Evolutionary conservation across 176 grass and related monocot genomes (phyloP), one percentile per base, ranked within the genome.

Genomic region (Aegilops tauschii): DNA sequence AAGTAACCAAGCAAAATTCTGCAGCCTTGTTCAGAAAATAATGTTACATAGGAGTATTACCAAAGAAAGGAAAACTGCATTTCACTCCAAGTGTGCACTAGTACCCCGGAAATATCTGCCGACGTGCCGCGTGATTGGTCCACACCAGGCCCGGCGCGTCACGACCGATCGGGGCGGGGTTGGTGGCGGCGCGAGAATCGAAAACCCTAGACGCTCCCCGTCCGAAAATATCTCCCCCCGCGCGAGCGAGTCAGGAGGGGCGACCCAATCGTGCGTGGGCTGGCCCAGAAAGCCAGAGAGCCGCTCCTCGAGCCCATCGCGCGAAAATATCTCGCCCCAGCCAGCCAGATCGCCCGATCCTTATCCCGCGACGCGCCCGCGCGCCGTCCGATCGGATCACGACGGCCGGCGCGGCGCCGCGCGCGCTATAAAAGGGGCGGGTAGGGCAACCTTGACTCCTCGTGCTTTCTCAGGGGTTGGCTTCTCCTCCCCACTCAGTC

Each of bases 381-480:
- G 18, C 34, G 58, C 73, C 85, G 81, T 83, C 68, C 28, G 89
- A 91, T 91, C 68, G 7, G 21, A 91, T 88, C 89, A 18, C 11
- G 52, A 85, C 86, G 82, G 82, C 20, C 10, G 12, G 5, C 6
- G 64, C 14, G 0, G 56, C 72, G 71, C 54, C 9, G 8, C 3
- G 40, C 64, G 16, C 21, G 21, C 94, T 94, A 94, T 99, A 99
- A 96, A 91, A 21, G 0, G 12, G 1, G 65, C 27, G 82, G 52
- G 58, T 63, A 80, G 83, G 81, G 71, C n/a, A 0, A n/a, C 2
- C 16, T 5, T 2, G 49, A 1, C 32, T 77, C 30, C 31, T 86
- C 79, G 92, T 93, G 97, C 92, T 88, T 18, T 94, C 87, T 12
- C 54, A 85, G 96, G 92, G 97, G 88, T 87, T 93, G 95, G 93